These are phyloP conservation scores for Xylaria bambusicola DNA, from an alignment of 495 filamentous ascomycete species.

Conservation along the genomic window DNA sequence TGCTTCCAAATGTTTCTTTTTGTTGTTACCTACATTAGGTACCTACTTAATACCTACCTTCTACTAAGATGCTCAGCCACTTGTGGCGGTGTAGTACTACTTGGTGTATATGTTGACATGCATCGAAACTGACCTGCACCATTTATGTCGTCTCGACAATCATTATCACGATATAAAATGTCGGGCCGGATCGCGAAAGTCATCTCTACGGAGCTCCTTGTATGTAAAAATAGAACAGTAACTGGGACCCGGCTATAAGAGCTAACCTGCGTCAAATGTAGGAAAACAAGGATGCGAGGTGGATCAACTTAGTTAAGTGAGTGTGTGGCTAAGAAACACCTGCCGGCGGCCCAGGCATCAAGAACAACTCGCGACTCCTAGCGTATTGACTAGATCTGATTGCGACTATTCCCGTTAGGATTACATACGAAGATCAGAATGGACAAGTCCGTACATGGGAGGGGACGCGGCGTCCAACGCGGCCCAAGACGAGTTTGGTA, in stretches of 20 bases:
- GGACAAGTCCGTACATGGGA: conserved; percentile 69
- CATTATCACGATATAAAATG: conserved; percentile 15
- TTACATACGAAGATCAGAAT: conserved; percentile 63
- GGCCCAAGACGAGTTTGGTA: conserved; percentile 60
- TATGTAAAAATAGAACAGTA: conserved; percentile 16
- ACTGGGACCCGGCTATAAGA: background rate
- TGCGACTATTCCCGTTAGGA: conserved; percentile 41
- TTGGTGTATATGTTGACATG: no score
- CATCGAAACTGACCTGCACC: no score
- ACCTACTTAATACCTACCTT: no score
- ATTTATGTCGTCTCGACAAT: no score
- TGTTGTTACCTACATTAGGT: no score
- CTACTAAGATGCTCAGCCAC: no score
- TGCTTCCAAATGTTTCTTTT: no score
- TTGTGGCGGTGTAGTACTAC: conserved; percentile 6
- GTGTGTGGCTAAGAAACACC: conserved; percentile 14
- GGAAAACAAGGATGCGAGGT: conserved; percentile 58
- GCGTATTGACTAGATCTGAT: background rate
- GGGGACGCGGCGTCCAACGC: conserved; percentile 64
- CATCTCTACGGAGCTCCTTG: conserved; percentile 34
- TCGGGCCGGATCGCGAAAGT: conserved; percentile 24
- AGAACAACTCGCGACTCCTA: background rate
- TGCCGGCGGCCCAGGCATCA: background rate
- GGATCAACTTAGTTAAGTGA: conserved; percentile 61
- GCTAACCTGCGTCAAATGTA: conserved; percentile 8